phyloP scores from a whole-genome alignment of 805 yeast species.

The Wickerhamiella occidentalis region DNA sequence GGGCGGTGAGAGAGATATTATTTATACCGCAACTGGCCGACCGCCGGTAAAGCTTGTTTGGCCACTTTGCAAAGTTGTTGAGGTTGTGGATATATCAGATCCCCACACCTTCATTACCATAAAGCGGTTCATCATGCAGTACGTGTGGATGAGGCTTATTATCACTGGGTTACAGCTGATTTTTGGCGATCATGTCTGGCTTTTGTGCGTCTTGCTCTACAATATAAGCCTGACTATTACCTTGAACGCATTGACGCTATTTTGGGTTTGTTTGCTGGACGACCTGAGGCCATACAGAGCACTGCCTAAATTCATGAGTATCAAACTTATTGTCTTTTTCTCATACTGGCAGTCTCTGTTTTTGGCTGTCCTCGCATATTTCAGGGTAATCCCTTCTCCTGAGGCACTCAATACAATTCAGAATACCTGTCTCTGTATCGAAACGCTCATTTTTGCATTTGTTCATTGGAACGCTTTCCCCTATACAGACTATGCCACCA shows the following conservation, averaged over 20 bases:
- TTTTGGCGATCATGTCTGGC: conserved; percentile 29
- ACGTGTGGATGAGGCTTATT: conserved; percentile 87
- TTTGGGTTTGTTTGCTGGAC: conserved; percentile 79
- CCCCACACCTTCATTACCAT: conserved; percentile 65
- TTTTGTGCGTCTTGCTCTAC: conserved; percentile 59
- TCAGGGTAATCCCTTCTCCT: conserved; percentile 23
- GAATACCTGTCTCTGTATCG: conserved; percentile 68
- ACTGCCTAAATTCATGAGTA: conserved; percentile 85
- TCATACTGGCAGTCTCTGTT: conserved; percentile 92
- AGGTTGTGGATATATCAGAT: conserved; percentile 69
- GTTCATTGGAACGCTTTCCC: conserved; percentile 86
- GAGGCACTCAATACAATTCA: conserved; percentile 50
- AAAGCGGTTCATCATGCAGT: conserved; percentile 80
- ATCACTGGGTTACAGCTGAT: conserved; percentile 34
- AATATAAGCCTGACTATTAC: conserved; percentile 73
- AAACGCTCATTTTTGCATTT: conserved; percentile 71
- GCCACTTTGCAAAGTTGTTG: conserved; percentile 33
- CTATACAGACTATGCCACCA: conserved; percentile 54
- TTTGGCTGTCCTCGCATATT: conserved; percentile 33
- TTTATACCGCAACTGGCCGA: conserved; percentile 57
- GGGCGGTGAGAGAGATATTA: conserved; percentile 85
- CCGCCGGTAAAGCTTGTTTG: conserved; percentile 55
- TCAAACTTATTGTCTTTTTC: conserved; percentile 86
- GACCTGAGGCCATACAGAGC: conserved; percentile 76
- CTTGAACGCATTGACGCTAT: conserved; percentile 71